Conservation (phyloP, 306 rosid genomes). For the Cucurbita pepo region DNA sequence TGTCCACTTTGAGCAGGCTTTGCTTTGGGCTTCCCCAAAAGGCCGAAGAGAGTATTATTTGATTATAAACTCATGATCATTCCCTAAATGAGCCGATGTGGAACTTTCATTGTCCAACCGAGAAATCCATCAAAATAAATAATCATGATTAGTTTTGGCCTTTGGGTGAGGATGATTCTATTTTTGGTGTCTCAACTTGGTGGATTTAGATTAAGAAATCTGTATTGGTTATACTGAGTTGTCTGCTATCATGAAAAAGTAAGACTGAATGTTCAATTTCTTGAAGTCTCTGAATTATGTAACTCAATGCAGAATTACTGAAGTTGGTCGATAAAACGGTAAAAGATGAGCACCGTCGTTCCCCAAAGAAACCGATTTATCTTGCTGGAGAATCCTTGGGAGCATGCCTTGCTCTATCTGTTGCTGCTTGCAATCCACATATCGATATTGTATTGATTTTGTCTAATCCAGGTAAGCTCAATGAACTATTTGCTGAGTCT, state of each 20-base stretch:
- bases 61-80: too few species aligned
- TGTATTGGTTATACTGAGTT: not conserved
- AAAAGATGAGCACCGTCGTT: constrained; percentile 29
- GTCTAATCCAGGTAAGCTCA: constrained; percentile 58
- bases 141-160: not conserved
- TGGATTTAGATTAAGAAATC: not conserved
- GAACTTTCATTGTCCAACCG: not conserved
- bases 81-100: too few species aligned
- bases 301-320: constrained; percentile 37
- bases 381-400: constrained; percentile 79
- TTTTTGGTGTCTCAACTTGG: not conserved
- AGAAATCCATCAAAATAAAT: not conserved
- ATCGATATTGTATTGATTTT: constrained; percentile 72
- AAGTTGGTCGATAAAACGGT: constrained; percentile 55
- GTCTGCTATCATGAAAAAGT: not conserved
- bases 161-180: not conserved
- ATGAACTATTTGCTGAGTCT: not conserved
- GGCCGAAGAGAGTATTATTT: too few species aligned
- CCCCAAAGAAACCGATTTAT: constrained; percentile 69
- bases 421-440: constrained; percentile 64
- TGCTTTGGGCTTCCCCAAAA: too few species aligned
- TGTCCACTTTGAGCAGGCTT: too few species aligned
- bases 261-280: not conserved
- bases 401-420: constrained; percentile 73
- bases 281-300: not conserved